A percentile compares a stretch with the other conserved stretches of the same genome.
Evolutionary conservation across 805 yeast species (phyloP).

Genomic region (Candida sphagnicola): DNA sequence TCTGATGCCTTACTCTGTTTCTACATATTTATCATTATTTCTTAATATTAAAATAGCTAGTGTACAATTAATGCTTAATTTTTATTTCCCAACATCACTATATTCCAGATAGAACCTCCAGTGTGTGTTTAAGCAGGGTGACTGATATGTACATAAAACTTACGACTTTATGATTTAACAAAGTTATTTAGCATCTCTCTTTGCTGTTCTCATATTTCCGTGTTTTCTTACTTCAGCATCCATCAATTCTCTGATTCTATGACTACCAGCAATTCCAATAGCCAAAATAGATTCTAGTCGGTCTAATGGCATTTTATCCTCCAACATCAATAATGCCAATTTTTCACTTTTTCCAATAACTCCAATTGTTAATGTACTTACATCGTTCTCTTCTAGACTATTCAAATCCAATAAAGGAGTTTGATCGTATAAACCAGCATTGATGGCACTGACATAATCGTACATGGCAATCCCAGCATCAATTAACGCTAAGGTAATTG

Average conservation of each 20-base stretch:
- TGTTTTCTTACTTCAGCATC: constrained; percentile 77
- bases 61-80: too few relatives aligned
- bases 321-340: constrained; percentile 70
- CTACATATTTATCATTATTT: too few relatives aligned
- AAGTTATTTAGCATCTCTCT: background rate
- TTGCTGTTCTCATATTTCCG: constrained; percentile 44
- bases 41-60: too few relatives aligned
- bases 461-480: constrained; percentile 96
- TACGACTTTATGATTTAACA: too few relatives aligned
- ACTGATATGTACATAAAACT: too few relatives aligned
- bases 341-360: constrained; percentile 80
- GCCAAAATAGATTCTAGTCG: constrained; percentile 70
- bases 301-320: constrained; percentile 83
- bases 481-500: constrained; percentile 81
- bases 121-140: too few relatives aligned
- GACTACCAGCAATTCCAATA: constrained; percentile 84
- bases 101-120: too few relatives aligned
- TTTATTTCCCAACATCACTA: too few relatives aligned
- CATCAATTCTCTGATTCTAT: constrained; percentile 77
- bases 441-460: constrained; percentile 79
- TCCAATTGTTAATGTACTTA: constrained; percentile 79
- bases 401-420: constrained; percentile 79
- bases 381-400: constrained; percentile 75
- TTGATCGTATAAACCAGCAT: constrained; percentile 76
- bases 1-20: too few relatives aligned